Evolutionary conservation across 139 green algal species (phyloP), one percentile per base, ranked within the genome.

Genomic region (Chlorella sp.): DNA sequence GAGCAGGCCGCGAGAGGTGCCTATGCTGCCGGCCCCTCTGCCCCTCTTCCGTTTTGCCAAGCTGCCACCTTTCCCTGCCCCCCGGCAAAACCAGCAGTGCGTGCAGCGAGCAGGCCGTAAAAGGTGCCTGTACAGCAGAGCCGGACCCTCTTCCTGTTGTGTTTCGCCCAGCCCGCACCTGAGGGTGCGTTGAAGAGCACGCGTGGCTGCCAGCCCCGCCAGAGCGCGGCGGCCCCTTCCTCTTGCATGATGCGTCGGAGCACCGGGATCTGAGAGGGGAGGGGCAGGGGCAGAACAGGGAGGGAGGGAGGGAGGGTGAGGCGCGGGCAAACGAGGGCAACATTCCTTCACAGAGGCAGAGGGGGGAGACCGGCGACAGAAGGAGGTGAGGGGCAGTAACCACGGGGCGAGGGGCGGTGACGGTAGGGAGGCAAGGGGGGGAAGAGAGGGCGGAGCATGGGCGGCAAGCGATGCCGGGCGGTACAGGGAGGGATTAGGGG

Each of bases 121-220:
- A 16, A 21, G 1, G 36, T 34, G 24, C 39, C 14, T 28, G 12
- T 26, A 28, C 64, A 71, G 64, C 22, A 28, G 11, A 71, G 64
- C 22, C 64, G 19, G 22, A 7, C 64, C 11, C 64, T 16, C 64
- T 28, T 32, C 21, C 26, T 30, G 2, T 40, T 18, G 18, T 24
- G 40, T 3, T 12, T 30, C 18, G n/a, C n/a, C n/a, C n/a, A n/a
- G 11, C 2, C 53, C 81, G 39, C 85, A 88, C 85, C 85, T 37
- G 85, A 82, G 2, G 98, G 98, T 0, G 96, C 94, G 92, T 99
- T 95, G 91, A 99, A 99, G 32, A 99, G 80, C 61, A 99, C 95
- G 0, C 98, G 94, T 0, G 98, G 96, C 89, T 93, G 93, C 89
- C 97, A 66, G 11, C 98, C 98, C 3, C 92, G 83, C 94, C 95